These are phyloP conservation scores for Periglandula ipomoeae DNA, from an alignment of 2,329 filamentous ascomycete genomes.

Conservation along the genomic window DNA sequence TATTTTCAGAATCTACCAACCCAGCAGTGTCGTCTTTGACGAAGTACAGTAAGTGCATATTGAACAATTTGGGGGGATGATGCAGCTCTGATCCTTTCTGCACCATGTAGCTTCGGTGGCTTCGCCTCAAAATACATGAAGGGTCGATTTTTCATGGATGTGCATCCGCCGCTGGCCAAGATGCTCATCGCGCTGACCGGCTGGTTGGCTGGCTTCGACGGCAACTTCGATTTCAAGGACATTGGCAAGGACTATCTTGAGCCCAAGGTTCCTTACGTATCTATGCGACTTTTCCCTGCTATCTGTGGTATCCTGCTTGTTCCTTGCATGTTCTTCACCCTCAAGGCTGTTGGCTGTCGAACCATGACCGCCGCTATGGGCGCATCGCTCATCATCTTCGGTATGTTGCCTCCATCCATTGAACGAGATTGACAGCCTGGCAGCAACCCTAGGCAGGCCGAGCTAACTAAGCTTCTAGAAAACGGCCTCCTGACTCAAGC, in stretches of 20 bases:
- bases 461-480: slow-evolving; percentile 46
- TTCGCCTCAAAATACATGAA: slow-evolving; percentile 99
- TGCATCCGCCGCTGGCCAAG: slow-evolving; percentile 96
- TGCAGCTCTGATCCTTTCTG: not conserved
- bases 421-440: too few relatives aligned
- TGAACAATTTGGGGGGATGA: not conserved
- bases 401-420: slow-evolving; percentile 40
- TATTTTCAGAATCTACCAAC: slow-evolving; percentile 92
- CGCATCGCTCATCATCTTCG: slow-evolving; percentile 81
- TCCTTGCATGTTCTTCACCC: slow-evolving; percentile 86
- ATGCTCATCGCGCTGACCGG: slow-evolving; percentile 91
- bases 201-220: slow-evolving; percentile 90
- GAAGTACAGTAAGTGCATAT: slow-evolving; percentile 82
- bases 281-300: slow-evolving; percentile 91
- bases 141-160: slow-evolving; percentile 98
- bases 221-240: slow-evolving; percentile 97
- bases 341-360: slow-evolving; percentile 84
- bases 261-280: slow-evolving; percentile 89
- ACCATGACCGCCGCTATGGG: slow-evolving; percentile 78
- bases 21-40: slow-evolving; percentile 93
- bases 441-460: too few relatives aligned
- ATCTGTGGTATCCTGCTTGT: slow-evolving; percentile 81
- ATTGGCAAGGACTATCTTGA: slow-evolving; percentile 98
- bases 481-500: slow-evolving; percentile 94
- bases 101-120: slow-evolving; percentile 69